Base-by-base conservation (phyloP, 2,329 filamentous ascomycete genomes). In the Coleophoma eucalyptorum region DNA sequence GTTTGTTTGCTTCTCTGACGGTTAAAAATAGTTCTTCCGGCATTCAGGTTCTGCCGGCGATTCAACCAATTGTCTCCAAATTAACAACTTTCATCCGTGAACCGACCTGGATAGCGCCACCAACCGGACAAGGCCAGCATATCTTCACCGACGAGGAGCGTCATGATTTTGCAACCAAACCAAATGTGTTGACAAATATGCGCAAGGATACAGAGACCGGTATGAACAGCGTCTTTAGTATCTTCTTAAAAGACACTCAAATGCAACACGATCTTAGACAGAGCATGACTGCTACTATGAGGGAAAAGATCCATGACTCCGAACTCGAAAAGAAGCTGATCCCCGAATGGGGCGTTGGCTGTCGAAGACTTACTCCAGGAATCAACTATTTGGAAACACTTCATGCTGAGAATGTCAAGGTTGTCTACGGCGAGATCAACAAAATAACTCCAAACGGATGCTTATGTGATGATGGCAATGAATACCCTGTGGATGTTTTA, bases 21-120 rank as follows among this genome's bases (percentile, higher is more conserved):
- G 10, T 26, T 26, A 7, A 8, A 34, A 37, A 13, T 16, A 58
- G 55, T 37, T 54, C 68, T 35, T 73, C 73, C 8, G 72, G 71
- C 8, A 74, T 75, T 18, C 75, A 78, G 54, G 66, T 78, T 3
- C 68, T 77, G 6, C 74, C 74, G 3, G 66, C 67, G 1, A 74
- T 76, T 40, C 72, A 73, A 48, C 65, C 72, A 0, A 60, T 67
- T 18, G 71, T 69, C 41, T 57, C 64, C 5, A 69, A 71, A 33
- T 63, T 74, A 6, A 75, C 69, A 2, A 75, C 71, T 13, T 77
- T 77, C 52, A 75, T 78, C 48, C 69, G 75, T 10, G 69, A 73
- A 31, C 72, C 73, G 2, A 75, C 73, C 0, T 78, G 74, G 73
- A 68, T 79, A 1, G 72, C 73, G 3, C 74, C 75, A 2, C 60